Base-by-base conservation (phyloP, 345 rosid genomes). In the Crucihimalaya himalaica region DNA sequence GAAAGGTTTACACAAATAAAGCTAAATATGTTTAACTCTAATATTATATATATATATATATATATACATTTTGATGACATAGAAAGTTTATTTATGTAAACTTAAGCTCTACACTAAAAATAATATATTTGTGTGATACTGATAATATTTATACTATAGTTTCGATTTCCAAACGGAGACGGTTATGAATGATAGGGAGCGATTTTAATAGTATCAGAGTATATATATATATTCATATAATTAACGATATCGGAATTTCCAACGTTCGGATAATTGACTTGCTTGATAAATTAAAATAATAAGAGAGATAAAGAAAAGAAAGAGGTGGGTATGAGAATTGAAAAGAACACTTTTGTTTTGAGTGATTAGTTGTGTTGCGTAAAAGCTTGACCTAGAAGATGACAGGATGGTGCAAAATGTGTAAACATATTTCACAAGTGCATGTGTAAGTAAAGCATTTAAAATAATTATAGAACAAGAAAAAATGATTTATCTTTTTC, bases 361-460 rank as follows among this genome's bases (percentile, higher is more conserved):
- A 66, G 80, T 77, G 80, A 65, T 71, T 57, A 54, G 56, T 57
- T 77, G 77, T 77, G 80, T 71, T 77, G 77, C 73, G 63, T 71
- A 65, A 71, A 65, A 77, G 76, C 80, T 64, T 65, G 77, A 71
- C 80, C 72, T 70, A 76, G 60, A 77, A 57, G 72, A 71, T 65
- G 76, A 62, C 70, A 75, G 70, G 63, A 61, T 69, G 70, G 37
- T 64, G 56, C 67, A 58, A 77, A 71, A 47, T 71, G 68, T 65
- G 37, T 32, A 50, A 77, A 54, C 80, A 70, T 55, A 64, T 77
- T 28, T 63, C 71, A 63, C 60, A 58, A 71, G 57, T 65, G 67
- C 72, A 71, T 77, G 67, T 64, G 56, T 71, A 64, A 63, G 32
- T 27, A 63, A 77, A 63, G 46, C 54, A 46, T 34, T 55, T 34